phyloP scores from a whole-genome alignment of 768 basidiomycete genomes.

The Lentinula edodes region DNA sequence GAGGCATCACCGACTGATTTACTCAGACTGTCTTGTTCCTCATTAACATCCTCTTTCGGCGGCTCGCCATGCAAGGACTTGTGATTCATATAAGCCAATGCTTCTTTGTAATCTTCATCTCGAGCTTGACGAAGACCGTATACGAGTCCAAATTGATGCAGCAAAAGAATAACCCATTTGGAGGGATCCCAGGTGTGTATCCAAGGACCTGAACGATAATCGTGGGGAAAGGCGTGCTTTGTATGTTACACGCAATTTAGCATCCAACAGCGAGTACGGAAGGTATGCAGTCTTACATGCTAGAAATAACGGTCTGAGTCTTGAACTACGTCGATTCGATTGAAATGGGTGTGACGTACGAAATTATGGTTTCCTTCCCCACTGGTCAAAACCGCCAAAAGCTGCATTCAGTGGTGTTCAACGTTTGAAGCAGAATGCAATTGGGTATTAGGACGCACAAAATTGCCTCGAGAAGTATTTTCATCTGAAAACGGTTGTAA shows the following conservation, averaged over 20 bases:
- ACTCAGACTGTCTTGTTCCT: constrained; percentile 4
- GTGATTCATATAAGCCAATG: constrained; percentile 40
- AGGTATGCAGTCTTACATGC: not conserved
- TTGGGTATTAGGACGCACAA: constrained; percentile 39
- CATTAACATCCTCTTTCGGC: constrained; percentile 11
- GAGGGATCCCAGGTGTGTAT: constrained; percentile 71
- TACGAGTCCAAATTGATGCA: constrained; percentile 45
- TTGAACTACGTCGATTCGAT: not conserved
- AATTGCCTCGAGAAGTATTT: constrained; percentile 68
- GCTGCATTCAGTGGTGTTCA: constrained; percentile 24
- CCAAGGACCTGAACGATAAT: constrained; percentile 67
- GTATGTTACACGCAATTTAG: not conserved
- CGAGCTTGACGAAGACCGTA: constrained; percentile 44
- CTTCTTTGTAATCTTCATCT: constrained; percentile 42
- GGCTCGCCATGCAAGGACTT: constrained; percentile 24
- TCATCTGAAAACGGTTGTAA: constrained; percentile 78
- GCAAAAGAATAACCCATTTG: constrained; percentile 64
- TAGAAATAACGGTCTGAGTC: not conserved
- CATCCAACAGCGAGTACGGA: not conserved
- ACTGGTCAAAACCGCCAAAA: constrained; percentile 63
- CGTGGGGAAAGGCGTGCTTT: constrained; percentile 74
- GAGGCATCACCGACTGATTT: constrained; percentile 16
- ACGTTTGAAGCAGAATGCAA: not conserved
- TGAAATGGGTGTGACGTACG: constrained; percentile 30
- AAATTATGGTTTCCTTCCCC: constrained; percentile 82